phyloP scores from a whole-genome alignment of 169 alveolate species.

The Miamiensis avidus region DNA sequence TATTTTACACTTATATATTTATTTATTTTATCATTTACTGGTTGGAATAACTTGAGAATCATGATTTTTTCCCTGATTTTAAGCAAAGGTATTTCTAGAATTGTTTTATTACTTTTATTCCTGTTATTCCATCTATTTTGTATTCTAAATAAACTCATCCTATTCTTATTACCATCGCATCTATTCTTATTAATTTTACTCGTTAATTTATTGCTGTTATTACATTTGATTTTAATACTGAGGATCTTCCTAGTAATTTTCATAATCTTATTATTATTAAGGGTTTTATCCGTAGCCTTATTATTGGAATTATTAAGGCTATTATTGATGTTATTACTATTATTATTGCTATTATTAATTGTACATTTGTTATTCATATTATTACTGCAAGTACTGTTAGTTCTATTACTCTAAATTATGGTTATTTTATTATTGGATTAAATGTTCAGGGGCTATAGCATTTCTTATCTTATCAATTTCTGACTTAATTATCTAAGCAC shows the following conservation, averaged over 20 bases:
- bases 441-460: constrained; percentile 62
- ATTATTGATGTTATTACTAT: constrained; percentile 33
- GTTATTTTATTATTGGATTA: constrained; percentile 1
- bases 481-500: constrained; percentile 80
- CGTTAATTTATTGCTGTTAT: no score
- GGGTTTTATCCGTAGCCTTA: constrained; percentile 34
- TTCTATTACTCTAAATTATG: constrained; percentile 30
- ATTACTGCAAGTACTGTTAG: neutral
- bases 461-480: constrained; percentile 83
- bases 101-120: no score
- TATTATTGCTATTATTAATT: constrained; percentile 21
- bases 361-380: constrained; percentile 10
- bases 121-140: no score
- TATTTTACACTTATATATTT: constrained; percentile 17
- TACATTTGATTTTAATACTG: no score
- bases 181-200: no score
- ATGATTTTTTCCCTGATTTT: constrained; percentile 40
- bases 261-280: no score
- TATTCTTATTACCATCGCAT: no score
- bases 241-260: no score
- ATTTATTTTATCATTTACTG: constrained; percentile 46
- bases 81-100: no score
- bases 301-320: constrained; percentile 29
- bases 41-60: constrained; percentile 47
- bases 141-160: no score